phyloP scores from a whole-genome alignment of 306 rosid genomes.

The Boehmeria nivea region DNA sequence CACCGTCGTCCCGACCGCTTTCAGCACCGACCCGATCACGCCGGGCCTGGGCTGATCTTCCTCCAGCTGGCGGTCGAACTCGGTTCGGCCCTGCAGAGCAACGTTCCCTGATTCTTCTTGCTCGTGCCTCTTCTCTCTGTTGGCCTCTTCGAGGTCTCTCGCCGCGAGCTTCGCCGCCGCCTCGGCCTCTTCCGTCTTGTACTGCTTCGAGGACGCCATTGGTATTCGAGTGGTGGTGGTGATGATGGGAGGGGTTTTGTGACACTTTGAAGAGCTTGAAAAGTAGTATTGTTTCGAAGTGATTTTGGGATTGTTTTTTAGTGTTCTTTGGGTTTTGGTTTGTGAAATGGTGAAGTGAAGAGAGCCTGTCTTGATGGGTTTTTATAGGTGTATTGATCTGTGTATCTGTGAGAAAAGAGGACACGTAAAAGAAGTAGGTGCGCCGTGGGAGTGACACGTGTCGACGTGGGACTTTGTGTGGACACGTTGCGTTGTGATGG shows the following conservation, averaged over 20 bases:
- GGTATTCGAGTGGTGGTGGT: too few species aligned
- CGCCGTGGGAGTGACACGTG: slow-evolving; percentile 1
- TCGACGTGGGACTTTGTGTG: not conserved
- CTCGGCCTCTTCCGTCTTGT: slow-evolving; percentile 58
- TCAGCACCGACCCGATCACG: slow-evolving; percentile 52
- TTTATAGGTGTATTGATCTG: not conserved
- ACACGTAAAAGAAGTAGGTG: not conserved
- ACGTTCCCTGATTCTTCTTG: not conserved
- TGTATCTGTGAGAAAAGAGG: not conserved
- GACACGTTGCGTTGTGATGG: slow-evolving; percentile 6
- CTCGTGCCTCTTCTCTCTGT: slow-evolving; percentile 11
- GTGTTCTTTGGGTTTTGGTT: slow-evolving; percentile 1
- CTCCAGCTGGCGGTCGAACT: slow-evolving; percentile 4
- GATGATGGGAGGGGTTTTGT: not conserved
- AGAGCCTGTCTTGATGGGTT: not conserved
- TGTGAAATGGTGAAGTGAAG: not conserved
- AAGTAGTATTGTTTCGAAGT: not conserved
- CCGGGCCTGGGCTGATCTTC: slow-evolving; percentile 37
- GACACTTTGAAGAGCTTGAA: too few species aligned
- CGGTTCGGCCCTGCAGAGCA: not conserved
- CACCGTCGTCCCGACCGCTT: slow-evolving; percentile 53
- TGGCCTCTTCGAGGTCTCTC: slow-evolving; percentile 39
- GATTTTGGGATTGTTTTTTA: not conserved
- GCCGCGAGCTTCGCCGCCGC: slow-evolving; percentile 60
- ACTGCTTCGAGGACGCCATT: slow-evolving; percentile 55